Evolutionary conservation across 805 yeast genomes (phyloP).

Genomic region (Saturnispora zaruensis): DNA sequence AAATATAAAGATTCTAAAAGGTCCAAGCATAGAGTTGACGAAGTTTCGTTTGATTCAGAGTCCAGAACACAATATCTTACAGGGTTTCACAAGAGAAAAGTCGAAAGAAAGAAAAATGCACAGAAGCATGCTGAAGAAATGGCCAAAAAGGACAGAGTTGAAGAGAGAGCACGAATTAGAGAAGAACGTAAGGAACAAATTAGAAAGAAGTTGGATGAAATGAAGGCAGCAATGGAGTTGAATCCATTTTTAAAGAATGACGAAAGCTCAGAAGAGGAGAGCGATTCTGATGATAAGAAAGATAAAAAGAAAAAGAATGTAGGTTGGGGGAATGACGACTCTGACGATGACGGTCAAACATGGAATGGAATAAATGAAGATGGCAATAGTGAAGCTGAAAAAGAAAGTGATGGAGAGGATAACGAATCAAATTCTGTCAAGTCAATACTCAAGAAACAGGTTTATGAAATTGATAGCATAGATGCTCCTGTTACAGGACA

Average conservation of each 20-base stretch:
- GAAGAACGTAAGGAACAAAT: conserved; percentile 64
- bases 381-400: conserved; percentile 12
- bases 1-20: conserved; percentile 63
- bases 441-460: conserved; percentile 40
- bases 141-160: conserved; percentile 61
- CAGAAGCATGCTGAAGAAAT: conserved; percentile 67
- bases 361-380: conserved; percentile 37
- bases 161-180: conserved; percentile 62
- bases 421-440: conserved; percentile 16
- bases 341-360: conserved; percentile 21
- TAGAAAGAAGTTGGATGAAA: conserved; percentile 52
- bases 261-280: conserved; percentile 28
- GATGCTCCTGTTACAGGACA: conserved; percentile 36
- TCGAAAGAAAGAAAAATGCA: conserved; percentile 83
- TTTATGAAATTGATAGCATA: conserved; percentile 31
- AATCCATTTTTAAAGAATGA: conserved; percentile 13
- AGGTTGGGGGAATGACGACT: conserved; percentile 16
- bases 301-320: conserved; percentile 9
- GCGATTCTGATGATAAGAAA: conserved; percentile 19
- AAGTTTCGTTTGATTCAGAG: conserved; percentile 74
- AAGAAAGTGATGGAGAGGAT: conserved; percentile 17
- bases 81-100: conserved; percentile 91
- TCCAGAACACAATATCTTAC: conserved; percentile 79
- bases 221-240: conserved; percentile 30
- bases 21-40: conserved; percentile 64